Conservation (phyloP, 345 rosid species). For the Salix viminalis region DNA sequence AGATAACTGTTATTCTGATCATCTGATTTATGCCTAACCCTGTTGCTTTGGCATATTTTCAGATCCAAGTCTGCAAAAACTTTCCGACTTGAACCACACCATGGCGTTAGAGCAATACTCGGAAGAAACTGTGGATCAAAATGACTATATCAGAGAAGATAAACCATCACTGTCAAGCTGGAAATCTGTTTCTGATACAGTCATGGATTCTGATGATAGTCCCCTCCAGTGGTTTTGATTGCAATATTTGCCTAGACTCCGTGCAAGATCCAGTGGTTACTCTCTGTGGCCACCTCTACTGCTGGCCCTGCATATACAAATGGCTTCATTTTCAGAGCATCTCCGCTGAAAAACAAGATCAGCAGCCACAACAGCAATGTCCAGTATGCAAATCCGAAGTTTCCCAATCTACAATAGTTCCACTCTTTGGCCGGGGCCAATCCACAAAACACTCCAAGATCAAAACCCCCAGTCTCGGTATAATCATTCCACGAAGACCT, state of each 20-base stretch:
- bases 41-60: background rate
- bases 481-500: conserved; percentile 29
- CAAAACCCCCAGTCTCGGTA: conserved; percentile 14
- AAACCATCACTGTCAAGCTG: conserved; percentile 13
- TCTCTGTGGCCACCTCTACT: conserved; percentile 85
- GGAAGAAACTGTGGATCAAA: conserved; percentile 6
- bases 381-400: conserved; percentile 89
- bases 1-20: background rate
- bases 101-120: conserved; percentile 24
- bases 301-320: conserved; percentile 94
- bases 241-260: conserved; percentile 64
- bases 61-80: conserved; percentile 12
- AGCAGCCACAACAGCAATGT: conserved; percentile 51
- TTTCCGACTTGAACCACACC: background rate
- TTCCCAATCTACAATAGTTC: conserved; percentile 60
- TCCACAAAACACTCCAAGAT: conserved; percentile 19
- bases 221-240: conserved; percentile 28
- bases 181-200: conserved; percentile 13
- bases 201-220: conserved; percentile 8
- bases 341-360: conserved; percentile 30
- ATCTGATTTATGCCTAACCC: background rate
- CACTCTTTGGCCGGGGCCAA: conserved; percentile 74
- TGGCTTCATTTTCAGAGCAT: conserved; percentile 61
- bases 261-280: conserved; percentile 90
- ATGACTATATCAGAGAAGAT: background rate